These are phyloP conservation scores for Daldinia eschscholtzii DNA, from an alignment of 2,329 filamentous ascomycete genomes.

Conservation along the genomic window DNA sequence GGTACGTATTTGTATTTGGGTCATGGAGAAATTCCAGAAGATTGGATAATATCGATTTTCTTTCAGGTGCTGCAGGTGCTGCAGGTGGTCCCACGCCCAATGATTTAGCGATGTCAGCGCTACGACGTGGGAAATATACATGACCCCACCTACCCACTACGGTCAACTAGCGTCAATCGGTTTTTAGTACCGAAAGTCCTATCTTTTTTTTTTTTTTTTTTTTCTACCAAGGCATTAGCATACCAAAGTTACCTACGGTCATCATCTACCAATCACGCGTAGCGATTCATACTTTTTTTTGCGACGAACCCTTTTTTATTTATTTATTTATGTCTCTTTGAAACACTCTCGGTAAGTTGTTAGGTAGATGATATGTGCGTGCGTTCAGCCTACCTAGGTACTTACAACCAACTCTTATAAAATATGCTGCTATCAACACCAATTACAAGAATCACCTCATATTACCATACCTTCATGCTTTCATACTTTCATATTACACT, in stretches of 20 bases:
- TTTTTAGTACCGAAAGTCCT: constrained; percentile 14
- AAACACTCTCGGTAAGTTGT: not conserved
- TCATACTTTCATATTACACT: not conserved
- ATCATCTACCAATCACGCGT: constrained; percentile 29
- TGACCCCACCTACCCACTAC: constrained; percentile 31
- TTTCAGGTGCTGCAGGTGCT: constrained; percentile 12
- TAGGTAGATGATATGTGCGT: not conserved
- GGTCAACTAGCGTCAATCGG: constrained; percentile 6
- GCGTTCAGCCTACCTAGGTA: not conserved
- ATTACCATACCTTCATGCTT: not conserved
- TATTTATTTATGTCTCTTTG: constrained; percentile 4
- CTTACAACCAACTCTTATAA: not conserved
- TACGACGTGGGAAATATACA: constrained; percentile 20
- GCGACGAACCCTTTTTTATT: not conserved
- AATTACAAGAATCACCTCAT: not conserved
- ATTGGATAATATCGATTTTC: constrained; percentile 41
- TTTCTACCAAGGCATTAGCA: not conserved
- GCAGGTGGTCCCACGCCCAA: constrained; percentile 34
- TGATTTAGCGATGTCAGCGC: constrained; percentile 39
- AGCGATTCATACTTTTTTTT: constrained; percentile 12
- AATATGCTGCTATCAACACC: no score
- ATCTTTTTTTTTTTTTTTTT: not conserved
- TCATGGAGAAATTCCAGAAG: constrained; percentile 31
- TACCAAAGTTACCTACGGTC: not conserved
- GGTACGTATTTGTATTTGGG: constrained; percentile 7